These are phyloP conservation scores for Dioscorea dumetorum DNA, from an alignment of 106 monocot species.

Conservation along the genomic window DNA sequence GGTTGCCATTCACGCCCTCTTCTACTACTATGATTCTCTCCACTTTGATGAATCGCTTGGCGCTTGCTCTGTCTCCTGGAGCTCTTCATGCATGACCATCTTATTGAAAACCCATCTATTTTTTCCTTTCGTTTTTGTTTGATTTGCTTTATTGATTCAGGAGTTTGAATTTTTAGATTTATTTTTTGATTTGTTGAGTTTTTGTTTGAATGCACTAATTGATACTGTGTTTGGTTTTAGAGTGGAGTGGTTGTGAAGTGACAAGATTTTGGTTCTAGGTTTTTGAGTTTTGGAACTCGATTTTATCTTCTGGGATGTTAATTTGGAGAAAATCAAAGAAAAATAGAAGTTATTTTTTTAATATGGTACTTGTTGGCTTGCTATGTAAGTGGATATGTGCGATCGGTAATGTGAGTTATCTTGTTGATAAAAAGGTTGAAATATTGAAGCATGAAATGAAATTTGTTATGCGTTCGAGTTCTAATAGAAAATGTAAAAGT, in stretches of 20 bases:
- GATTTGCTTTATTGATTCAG: neutral
- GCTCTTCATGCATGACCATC: slow-evolving; percentile 28
- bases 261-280: neutral
- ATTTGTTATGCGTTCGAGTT: no score
- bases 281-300: no score
- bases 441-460: no score
- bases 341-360: no score
- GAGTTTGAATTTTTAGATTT: neutral
- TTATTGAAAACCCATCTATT: neutral
- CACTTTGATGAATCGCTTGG: slow-evolving; percentile 54
- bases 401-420: no score
- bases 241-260: neutral
- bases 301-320: no score
- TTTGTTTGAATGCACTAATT: neutral
- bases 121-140: neutral
- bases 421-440: no score
- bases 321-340: no score
- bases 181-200: neutral
- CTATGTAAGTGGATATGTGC: no score
- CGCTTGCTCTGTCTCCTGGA: slow-evolving; percentile 47
- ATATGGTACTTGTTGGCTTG: no score
- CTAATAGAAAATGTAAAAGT: no score
- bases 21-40: slow-evolving; percentile 50
- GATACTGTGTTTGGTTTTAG: no score
- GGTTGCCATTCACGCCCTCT: slow-evolving; percentile 42